Evolutionary conservation across 352 stramenopile genomes (phyloP).

Genomic region (Globisporangium heterothallicum): DNA sequence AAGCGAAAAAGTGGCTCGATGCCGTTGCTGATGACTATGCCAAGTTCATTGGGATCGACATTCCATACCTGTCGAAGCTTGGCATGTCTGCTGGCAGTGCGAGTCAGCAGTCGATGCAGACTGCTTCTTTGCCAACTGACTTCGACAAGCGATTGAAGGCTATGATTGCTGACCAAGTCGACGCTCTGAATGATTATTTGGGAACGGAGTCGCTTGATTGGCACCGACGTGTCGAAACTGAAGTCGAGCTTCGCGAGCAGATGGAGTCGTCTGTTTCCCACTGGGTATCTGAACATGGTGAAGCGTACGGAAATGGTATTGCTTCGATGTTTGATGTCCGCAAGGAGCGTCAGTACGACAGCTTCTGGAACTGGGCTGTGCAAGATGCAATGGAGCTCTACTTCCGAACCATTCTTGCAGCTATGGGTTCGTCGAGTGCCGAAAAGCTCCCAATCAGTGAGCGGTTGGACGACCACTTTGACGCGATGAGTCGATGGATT

Average conservation of each 20-base stretch:
- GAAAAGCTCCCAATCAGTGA: conserved; percentile 23
- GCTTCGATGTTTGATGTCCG: conserved; percentile 55
- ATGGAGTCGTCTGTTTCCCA: conserved; percentile 44
- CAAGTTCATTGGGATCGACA: conserved; percentile 45
- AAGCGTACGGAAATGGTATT: conserved; percentile 52
- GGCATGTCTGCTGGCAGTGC: conserved; percentile 26
- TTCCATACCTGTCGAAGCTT: conserved; percentile 44
- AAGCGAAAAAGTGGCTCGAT: conserved; percentile 80
- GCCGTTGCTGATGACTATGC: conserved; percentile 73
- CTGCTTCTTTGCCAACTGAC: conserved; percentile 24
- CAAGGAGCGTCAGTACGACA: conserved; percentile 75
- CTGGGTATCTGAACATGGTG: conserved; percentile 55
- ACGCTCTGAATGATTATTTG: conserved; percentile 41
- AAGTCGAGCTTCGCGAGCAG: conserved; percentile 45
- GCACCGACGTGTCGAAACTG: conserved; percentile 42
- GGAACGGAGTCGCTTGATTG: conserved; percentile 46
- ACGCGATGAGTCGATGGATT: conserved; percentile 51
- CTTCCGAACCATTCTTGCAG: conserved; percentile 32
- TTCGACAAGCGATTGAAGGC: conserved; percentile 52
- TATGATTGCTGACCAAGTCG: conserved; percentile 55
- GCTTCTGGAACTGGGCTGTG: conserved; percentile 79
- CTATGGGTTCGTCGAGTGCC: conserved; percentile 13
- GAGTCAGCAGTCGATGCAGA: conserved; percentile 11
- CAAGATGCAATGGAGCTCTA: conserved; percentile 67
- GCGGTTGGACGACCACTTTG: conserved; percentile 33